Evolutionary conservation across 768 basidiomycete species (phyloP), one percentile per base, ranked within the genome.

Genomic region (Lentinula sp.): DNA sequence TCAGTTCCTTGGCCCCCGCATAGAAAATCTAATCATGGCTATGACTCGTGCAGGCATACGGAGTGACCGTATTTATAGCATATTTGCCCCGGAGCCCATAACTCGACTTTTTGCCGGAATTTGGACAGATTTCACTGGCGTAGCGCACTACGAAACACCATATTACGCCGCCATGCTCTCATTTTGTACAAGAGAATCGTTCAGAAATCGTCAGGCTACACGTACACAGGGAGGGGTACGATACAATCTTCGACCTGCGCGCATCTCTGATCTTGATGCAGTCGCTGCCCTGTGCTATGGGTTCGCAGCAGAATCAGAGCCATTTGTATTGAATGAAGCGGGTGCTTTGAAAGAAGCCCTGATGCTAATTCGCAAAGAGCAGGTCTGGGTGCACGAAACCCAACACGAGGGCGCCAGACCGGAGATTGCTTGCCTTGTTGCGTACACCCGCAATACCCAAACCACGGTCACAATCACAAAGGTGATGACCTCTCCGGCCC

Each of bases 81-180:
- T 90, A 8, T 91, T 89, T 64, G 82, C 85, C 1, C 74, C 79
- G 5, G 76, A 82, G 4, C 64, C 67, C 6, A 71, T 91, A 62
- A 75, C 78, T 3, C 56, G 69, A 1, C 64, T 74, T 16, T 90
- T 91, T 63, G 76, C 78, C 2, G 54, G 69, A 2, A 64, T 74
- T 13, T 59, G 57, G 57, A n/a, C 32, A 18, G 35, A 49, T 1
- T 20, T n/a, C 6, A 59, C 41, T 12, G 45, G 48, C 13, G 18
- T 49, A 12, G 32, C 6, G 7, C 37, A 33, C 45, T 48, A 59
- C 33, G n/a, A 9, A n/a, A 18, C 8, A 4, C 45, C 57, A 15
- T 59, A 59, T 37, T 59, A 59, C 32, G 45, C 57, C 3, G 57
- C 57, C 9, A 46, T 48, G 37, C 37, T 59, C 28, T 48, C 57